These are phyloP conservation scores for Spinacia oleracea DNA, from an alignment of 179 eudicot species.

Conservation along the genomic window DNA sequence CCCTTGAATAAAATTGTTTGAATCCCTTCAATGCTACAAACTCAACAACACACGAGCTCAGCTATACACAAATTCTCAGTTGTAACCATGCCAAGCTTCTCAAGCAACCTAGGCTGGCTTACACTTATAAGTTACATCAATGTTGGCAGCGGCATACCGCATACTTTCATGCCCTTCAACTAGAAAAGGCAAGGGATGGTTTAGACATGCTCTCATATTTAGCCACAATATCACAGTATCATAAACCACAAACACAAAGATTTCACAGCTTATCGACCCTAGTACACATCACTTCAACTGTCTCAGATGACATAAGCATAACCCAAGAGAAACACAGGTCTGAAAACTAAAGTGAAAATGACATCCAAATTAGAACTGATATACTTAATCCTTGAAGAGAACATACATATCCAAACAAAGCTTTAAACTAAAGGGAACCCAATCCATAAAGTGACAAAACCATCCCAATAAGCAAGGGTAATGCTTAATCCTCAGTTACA, in stretches of 20 bases:
- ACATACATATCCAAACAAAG: too few species aligned
- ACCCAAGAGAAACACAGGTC: neutral
- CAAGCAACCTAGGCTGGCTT: neutral
- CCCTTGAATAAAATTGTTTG: neutral
- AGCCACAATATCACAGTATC: neutral
- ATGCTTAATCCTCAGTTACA: neutral
- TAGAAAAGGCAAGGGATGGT: neutral
- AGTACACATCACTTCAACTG: slow-evolving; percentile 1
- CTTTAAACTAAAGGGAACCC: neutral
- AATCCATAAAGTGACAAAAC: neutral
- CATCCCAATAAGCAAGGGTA: neutral
- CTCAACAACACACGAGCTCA: neutral
- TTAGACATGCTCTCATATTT: neutral
- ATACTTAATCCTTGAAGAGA: neutral
- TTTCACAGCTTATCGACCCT: neutral
- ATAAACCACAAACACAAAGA: neutral
- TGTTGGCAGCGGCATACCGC: neutral
- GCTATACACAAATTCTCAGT: neutral
- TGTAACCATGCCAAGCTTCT: neutral
- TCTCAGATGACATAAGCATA: neutral
- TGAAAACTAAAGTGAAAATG: neutral
- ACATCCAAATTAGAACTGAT: neutral
- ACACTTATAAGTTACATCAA: neutral
- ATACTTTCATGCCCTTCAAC: neutral
- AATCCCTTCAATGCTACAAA: neutral